Conservation (phyloP, 495 filamentous ascomycete genomes). For the Podospora didyma region DNA sequence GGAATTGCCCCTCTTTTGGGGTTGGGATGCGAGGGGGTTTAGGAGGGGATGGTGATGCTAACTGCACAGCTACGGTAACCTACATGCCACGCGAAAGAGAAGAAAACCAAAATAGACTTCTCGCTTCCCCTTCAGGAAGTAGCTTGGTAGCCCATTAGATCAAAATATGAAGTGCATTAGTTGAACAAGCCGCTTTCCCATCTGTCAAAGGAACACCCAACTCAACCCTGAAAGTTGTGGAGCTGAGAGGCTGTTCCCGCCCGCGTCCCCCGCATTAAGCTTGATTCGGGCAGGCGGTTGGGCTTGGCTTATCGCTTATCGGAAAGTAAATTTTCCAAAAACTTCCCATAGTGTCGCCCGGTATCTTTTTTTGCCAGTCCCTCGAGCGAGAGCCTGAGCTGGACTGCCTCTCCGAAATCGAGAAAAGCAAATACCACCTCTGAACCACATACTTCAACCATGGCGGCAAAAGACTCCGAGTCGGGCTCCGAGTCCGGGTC, state of each 20-base stretch:
- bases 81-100: too few relatives aligned
- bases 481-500: background rate
- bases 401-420: background rate
- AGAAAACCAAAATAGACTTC: too few relatives aligned
- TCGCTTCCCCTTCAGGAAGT: too few relatives aligned
- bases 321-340: background rate
- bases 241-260: background rate
- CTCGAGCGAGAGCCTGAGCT: too few relatives aligned
- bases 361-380: too few relatives aligned
- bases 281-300: background rate
- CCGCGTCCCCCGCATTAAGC: background rate
- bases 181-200: too few relatives aligned
- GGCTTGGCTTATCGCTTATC: background rate
- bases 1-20: background rate
- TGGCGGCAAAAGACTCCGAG: slow-evolving; percentile 9
- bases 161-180: too few relatives aligned
- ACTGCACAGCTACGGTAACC: too few relatives aligned
- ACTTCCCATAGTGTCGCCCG: background rate
- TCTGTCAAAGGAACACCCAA: too few relatives aligned
- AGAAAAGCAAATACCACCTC: background rate
- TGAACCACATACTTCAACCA: background rate
- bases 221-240: background rate
- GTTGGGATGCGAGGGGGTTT: too few relatives aligned
- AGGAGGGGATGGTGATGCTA: background rate
- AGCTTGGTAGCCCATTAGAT: too few relatives aligned